Base-by-base conservation (phyloP, 1,284 basidiomycete species). In the Xerocomus nothofagi region DNA sequence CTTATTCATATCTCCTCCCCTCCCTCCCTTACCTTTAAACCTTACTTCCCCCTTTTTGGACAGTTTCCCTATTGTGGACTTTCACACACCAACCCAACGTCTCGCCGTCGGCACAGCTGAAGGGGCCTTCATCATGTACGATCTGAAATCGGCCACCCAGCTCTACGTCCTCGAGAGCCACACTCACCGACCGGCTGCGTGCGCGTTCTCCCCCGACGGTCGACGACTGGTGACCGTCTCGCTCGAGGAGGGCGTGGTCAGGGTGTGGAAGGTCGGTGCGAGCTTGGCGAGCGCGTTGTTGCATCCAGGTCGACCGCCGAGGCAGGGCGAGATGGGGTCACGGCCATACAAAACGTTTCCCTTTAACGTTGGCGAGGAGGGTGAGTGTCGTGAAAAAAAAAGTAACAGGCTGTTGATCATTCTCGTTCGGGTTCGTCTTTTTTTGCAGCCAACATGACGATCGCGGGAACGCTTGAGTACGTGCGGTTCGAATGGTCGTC, bases 91-190 rank as follows among this genome's bases (percentile, higher is more conserved):
- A 2, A 86, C 83, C 2, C 96, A 99, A 66, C 83, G 91, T 8
- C 80, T 99, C 1, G 93, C 90, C 0, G 94, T 98, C 0, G 97
- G 97, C 0, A 98, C 96, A 0, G 85, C 83, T 55, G 97, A 99
- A 69, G 93, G 94, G 0, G 89, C 91, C 0, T 84, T 93, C 39
- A 84, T 98, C 57, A 93, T 98, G 83, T 98, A 98, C 68, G 97
- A 99, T 64, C 78, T 99, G 44, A 98, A 98, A 71, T 94, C 94
- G 0, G 94, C 93, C 0, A 98, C 92, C 2, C 82, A 96, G 11
- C 75, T 99, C 7, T 98, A 98, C 65, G 91, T 99, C 0, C 81
- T 99, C 9, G 95, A 98, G 61, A 88, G 91, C 0, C 95, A 98
- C 72, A 84, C 84, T 60, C 83, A 84, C 57, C 73, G 80, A 0